A percentile compares a stretch with the other conserved stretches of the same genome.
Conservation (phyloP, 2,329 filamentous ascomycete genomes). For the Talaromyces atroroseus region DNA sequence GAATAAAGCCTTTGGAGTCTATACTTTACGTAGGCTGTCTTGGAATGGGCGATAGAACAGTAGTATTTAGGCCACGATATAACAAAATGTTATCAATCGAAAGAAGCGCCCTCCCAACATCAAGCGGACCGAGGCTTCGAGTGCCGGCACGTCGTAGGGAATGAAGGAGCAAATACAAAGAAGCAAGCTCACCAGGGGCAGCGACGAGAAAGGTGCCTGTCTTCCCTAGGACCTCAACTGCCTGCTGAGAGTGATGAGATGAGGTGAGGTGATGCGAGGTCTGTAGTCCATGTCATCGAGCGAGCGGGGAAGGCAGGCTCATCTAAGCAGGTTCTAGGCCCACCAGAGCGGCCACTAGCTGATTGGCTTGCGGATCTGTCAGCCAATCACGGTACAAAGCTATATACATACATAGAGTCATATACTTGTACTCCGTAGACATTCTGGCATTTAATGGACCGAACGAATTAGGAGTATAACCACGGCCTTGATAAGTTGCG, state of each 20-base stretch:
- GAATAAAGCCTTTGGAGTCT: constrained; percentile 1
- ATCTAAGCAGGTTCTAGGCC: no score
- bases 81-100: background rate
- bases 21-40: constrained; percentile 1
- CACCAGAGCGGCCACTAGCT: no score
- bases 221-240: no score
- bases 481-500: background rate
- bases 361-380: no score
- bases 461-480: background rate
- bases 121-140: background rate
- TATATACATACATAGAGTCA: no score
- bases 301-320: no score
- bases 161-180: background rate
- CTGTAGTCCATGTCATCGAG: no score
- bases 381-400: no score
- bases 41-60: background rate
- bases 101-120: background rate
- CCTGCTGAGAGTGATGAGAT: no score
- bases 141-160: background rate
- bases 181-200: background rate
- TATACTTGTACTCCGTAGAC: no score
- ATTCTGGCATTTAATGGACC: no score
- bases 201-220: background rate
- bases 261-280: no score
- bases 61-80: background rate